Percentiles rank a stretch among this genome's conserved stretches.
These are phyloP conservation scores for Lasiodiplodia gonubiensis DNA, from an alignment of 2,329 filamentous ascomycete species.

Conservation along the genomic window DNA sequence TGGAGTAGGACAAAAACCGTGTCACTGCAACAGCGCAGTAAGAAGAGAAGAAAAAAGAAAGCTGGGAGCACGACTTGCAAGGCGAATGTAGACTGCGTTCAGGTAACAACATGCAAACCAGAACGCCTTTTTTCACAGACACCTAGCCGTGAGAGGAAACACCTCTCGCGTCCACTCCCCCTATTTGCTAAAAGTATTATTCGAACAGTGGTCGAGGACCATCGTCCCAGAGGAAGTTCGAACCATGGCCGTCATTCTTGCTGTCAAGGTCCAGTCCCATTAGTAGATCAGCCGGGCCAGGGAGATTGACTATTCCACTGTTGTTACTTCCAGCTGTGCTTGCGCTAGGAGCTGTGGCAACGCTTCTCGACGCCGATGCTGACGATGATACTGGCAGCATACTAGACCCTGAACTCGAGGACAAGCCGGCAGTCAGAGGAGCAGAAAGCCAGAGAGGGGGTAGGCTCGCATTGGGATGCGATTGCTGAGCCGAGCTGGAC, in stretches of 20 bases:
- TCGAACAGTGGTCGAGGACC: slow-evolving; percentile 5
- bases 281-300: slow-evolving; percentile 42
- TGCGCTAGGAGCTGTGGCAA: slow-evolving; percentile 10
- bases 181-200: not conserved
- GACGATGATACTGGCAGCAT: not conserved
- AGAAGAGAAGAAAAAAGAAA: not conserved
- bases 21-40: not conserved
- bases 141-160: not conserved
- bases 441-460: slow-evolving; percentile 26
- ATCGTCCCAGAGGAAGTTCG: slow-evolving; percentile 19
- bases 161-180: not conserved
- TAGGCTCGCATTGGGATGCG: slow-evolving; percentile 16
- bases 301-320: slow-evolving; percentile 39
- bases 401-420: not conserved
- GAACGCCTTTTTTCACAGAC: slow-evolving; percentile 1
- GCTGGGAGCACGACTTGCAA: slow-evolving; percentile 5
- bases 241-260: slow-evolving; percentile 21
- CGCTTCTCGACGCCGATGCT: not conserved
- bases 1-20: not conserved
- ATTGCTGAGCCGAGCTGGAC: slow-evolving; percentile 13
- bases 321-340: not conserved
- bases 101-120: slow-evolving; percentile 13
- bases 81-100: slow-evolving; percentile 18
- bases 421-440: slow-evolving; percentile 18
- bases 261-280: slow-evolving; percentile 37